Evolutionary conservation across 2,329 filamentous ascomycete species (phyloP), one percentile per base, ranked within the genome.

Genomic region (Parascedosporium putredinis): DNA sequence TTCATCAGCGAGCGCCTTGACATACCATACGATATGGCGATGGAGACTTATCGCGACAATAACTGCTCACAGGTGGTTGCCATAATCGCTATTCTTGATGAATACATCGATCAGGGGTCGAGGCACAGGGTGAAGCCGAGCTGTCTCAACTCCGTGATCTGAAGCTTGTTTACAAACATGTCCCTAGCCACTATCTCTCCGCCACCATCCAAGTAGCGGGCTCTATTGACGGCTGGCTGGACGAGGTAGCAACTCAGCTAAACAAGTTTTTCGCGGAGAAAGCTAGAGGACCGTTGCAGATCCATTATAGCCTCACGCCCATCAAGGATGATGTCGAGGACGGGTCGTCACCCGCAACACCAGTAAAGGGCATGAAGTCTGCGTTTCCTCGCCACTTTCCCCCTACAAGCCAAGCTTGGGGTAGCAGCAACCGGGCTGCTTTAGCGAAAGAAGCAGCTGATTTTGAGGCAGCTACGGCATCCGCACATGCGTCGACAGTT

Each of bases 371-470:
- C 18, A 53, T 53, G 3, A 50, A 52, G 6, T 49, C 55, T 14
- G 51, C 27, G 31, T 12, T 31, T 31, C 12, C 27, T 31, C 12
- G 12, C 12, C 51, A 55, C n/a, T 62, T 66, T 1, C 10, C 16
- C 12, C 3, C 16, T n/a, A 23, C 24, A 16, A 25, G 4, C 14
- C 16, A 2, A 9, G 9, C 14, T n/a, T 62, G 66, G 1, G 27
- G 18, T 7, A 24, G 75, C 81, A n/a, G n/a, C n/a, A n/a, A n/a
- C n/a, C 1, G 78, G 86, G 47, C 70, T 85, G 9, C 84, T 80
- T 1, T 80, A 83, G 20, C 38, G 18, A 42, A 24, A 18, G 8
- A 20, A 10, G 38, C 23, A 20, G 20, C 38, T 20, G 20, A 2
- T 20, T 20, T 20, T 24, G 38, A 31, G 27, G 27, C 27, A 12